A percentile compares a stretch with the other conserved stretches of the same genome.
phyloP scores from a whole-genome alignment of 2,329 filamentous ascomycete genomes.

The Botrytis pseudocinerea region DNA sequence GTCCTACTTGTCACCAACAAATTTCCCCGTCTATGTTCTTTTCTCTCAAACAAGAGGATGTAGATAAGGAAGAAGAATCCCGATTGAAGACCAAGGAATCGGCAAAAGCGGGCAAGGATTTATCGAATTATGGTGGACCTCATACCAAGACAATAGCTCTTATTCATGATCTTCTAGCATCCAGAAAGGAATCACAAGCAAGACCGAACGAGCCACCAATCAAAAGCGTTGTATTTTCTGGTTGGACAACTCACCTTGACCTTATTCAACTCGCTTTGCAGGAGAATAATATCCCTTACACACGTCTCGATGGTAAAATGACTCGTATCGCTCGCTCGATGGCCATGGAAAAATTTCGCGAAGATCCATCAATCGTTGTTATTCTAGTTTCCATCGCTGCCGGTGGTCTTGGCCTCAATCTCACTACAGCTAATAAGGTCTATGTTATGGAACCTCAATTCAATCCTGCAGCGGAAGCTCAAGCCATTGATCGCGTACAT shows the following conservation, averaged over 20 bases:
- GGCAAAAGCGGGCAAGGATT: conserved; percentile 56
- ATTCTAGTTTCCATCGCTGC: conserved; percentile 92
- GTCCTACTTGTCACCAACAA: conserved; percentile 66
- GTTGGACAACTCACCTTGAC: conserved; percentile 94
- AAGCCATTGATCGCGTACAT: conserved; percentile 92
- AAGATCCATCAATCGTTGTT: conserved; percentile 69
- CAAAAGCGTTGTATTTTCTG: conserved; percentile 93
- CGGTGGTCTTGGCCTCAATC: conserved; percentile 86
- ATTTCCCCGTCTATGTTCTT: conserved; percentile 67
- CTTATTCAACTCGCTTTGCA: conserved; percentile 82
- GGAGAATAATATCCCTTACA: conserved; percentile 64
- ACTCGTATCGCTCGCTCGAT: conserved; percentile 68
- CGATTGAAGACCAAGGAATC: conserved; percentile 34
- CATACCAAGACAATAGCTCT: conserved; percentile 90
- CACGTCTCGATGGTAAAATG: conserved; percentile 92
- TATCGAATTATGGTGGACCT: conserved; percentile 75
- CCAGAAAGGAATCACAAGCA: conserved; percentile 61
- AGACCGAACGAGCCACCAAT: conserved; percentile 64
- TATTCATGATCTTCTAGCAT: conserved; percentile 68
- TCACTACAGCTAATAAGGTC: conserved; percentile 81
- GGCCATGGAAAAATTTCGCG: conserved; percentile 76
- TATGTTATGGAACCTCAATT: conserved; percentile 99
- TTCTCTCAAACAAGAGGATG: conserved; percentile 56
- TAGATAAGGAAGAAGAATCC: conserved; percentile 38
- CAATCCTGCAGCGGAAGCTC: conserved; percentile 91